A percentile compares a stretch with the other conserved stretches of the same genome.
Evolutionary conservation across 305 asterid genomes (phyloP).

Genomic region (Coffea humblotiana): DNA sequence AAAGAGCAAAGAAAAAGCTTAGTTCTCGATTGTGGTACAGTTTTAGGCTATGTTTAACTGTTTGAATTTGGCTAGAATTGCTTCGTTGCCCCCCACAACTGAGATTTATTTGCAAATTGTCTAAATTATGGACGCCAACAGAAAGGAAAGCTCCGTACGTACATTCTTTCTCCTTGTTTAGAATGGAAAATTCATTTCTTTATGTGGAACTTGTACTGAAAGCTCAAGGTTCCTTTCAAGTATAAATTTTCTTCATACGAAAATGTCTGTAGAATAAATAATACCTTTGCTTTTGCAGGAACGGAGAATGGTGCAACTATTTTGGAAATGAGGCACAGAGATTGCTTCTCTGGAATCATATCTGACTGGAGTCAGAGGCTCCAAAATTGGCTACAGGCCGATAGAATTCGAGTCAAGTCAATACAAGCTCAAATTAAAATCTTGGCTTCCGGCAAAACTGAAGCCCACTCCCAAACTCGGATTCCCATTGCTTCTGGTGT

Average conservation of each 20-base stretch:
- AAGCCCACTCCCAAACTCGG: slow-evolving; percentile 37
- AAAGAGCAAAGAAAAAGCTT: not conserved
- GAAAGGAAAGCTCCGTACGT: not conserved
- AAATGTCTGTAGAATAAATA: not conserved
- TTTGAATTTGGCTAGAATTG: slow-evolving; percentile 1
- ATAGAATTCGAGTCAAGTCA: slow-evolving; percentile 52
- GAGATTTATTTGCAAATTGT: not conserved
- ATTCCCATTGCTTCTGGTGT: slow-evolving; percentile 63
- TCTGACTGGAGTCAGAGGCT: slow-evolving; percentile 34
- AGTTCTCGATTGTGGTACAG: not conserved
- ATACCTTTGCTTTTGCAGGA: slow-evolving; percentile 38
- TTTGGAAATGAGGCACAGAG: slow-evolving; percentile 70
- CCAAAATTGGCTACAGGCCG: slow-evolving; percentile 34
- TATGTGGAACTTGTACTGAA: not conserved
- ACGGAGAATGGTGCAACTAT: slow-evolving; percentile 57
- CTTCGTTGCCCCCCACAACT: not conserved
- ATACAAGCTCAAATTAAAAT: slow-evolving; percentile 53
- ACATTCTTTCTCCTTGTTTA: not conserved
- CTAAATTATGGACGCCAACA: not conserved
- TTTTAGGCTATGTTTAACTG: not conserved
- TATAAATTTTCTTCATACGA: not conserved
- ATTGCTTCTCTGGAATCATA: slow-evolving; percentile 36
- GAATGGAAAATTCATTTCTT: not conserved
- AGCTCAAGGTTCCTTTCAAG: not conserved
- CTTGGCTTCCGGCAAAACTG: slow-evolving; percentile 28